Evolutionary conservation across 805 yeast genomes (phyloP).

Genomic region (Pichia exigua): DNA sequence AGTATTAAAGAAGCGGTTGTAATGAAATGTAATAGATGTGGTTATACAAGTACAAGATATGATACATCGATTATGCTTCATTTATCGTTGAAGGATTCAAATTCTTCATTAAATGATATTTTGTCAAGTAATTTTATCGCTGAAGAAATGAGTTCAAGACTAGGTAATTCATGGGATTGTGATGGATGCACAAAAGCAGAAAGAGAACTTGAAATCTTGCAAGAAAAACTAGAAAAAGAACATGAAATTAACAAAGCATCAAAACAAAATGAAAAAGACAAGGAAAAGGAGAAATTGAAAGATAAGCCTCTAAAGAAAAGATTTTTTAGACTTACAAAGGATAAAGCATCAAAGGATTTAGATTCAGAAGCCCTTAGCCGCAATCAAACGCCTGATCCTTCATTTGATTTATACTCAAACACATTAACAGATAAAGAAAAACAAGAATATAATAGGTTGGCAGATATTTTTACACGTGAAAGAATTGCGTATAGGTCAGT

Average conservation of each 20-base stretch:
- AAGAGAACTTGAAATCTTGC: slow-evolving; percentile 10
- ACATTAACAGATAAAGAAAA: slow-evolving; percentile 15
- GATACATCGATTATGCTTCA: slow-evolving; percentile 28
- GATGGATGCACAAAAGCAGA: slow-evolving; percentile 49
- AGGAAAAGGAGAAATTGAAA: slow-evolving; percentile 8
- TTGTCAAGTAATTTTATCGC: slow-evolving; percentile 52
- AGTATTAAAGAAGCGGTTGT: slow-evolving; percentile 69
- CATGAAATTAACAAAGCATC: slow-evolving; percentile 8
- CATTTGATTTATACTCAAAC: slow-evolving; percentile 7
- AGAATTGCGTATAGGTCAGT: slow-evolving; percentile 24
- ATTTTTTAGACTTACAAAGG: not conserved
- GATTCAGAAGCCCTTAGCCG: not conserved
- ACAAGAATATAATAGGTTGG: slow-evolving; percentile 17
- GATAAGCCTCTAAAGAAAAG: slow-evolving; percentile 2
- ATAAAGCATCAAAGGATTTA: not conserved
- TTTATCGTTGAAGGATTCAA: slow-evolving; percentile 20
- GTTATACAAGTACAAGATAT: slow-evolving; percentile 49
- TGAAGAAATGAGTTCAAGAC: slow-evolving; percentile 49
- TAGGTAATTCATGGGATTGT: slow-evolving; percentile 81
- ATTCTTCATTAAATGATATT: slow-evolving; percentile 46
- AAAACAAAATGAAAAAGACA: slow-evolving; percentile 20
- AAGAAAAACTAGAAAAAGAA: slow-evolving; percentile 4
- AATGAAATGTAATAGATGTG: slow-evolving; percentile 58
- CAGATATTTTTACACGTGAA: slow-evolving; percentile 16
- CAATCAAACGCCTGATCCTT: not conserved